Base-by-base conservation (phyloP, 257 asterid genomes). In the Solanum dulcamara region DNA sequence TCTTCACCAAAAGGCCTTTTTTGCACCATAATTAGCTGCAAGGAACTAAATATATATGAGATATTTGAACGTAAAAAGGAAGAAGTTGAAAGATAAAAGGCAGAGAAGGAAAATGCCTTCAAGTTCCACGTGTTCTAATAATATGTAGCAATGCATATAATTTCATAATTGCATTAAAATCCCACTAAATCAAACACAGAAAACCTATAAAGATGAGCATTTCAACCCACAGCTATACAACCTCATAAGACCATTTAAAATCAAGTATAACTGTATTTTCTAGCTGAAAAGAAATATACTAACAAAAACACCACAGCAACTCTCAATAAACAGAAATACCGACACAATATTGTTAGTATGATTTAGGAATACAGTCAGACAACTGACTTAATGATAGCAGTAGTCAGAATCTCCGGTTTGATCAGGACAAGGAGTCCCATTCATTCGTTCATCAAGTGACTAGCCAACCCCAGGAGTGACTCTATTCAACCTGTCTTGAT, bases 1-100 rank as follows among this genome's bases (percentile, higher is more conserved):
- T 87, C 94, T 87, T 91, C 93, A 80, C 86, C 91, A 32, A 87
- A 88, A 14, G 94, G 92, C 30, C 98, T 91, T 81, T 95, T 95
- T 81, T 88, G 87, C 82, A 92, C 97, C 98, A 94, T 94, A 83
- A 82, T 67, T 67, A 82, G 59, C 72, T 40, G 55, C 55, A 60
- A 40, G 28, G 60, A 83, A 26, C 71, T 40, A 57, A 12, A 26
- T n/a, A 15, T 14, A 26, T 82, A 83, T 37, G 55, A 62, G 85
- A 38, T 46, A 83, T 7, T 40, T 46, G 14, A n/a, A 60, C 44
- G 1, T 24, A 40, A 60, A 40, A 26, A 0, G 85, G 8, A 24
- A 60, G 24, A 40, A 82, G 57, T 12, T 26, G 37, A n/a, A 26
- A 60, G 2, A 82, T 60, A 37, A 51, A 20, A 55, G 18, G 26